Evolutionary conservation across 2,329 filamentous ascomycete species (phyloP).

Genomic region (Lanzia echinophila): DNA sequence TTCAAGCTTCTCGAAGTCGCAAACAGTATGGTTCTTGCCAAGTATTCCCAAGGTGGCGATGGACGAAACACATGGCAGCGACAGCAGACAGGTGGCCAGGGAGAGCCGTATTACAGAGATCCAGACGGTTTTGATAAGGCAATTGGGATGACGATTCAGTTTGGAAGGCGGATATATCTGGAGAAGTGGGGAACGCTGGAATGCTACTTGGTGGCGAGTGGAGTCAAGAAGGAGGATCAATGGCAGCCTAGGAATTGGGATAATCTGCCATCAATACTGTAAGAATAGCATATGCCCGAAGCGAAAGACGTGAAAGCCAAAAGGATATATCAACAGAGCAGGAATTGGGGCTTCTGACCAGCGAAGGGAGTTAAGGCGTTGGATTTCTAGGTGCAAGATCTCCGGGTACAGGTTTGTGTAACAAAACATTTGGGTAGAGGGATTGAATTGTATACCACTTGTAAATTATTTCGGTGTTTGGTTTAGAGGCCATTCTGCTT

Average conservation of each 20-base stretch:
- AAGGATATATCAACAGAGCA: no score
- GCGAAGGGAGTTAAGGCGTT: neutral
- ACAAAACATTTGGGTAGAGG: no score
- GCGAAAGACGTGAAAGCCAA: neutral
- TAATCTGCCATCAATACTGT: neutral
- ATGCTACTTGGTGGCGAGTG: constrained; percentile 35
- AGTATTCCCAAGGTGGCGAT: constrained; percentile 1
- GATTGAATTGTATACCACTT: neutral
- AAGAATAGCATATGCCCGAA: neutral
- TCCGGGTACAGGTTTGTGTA: no score
- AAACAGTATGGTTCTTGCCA: constrained; percentile 23
- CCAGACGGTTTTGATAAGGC: constrained; percentile 39
- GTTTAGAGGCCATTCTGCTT: neutral
- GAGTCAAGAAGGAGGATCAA: constrained; percentile 37
- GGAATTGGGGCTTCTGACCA: no score
- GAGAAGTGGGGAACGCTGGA: constrained; percentile 42
- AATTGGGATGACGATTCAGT: constrained; percentile 40
- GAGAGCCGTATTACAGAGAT: constrained; percentile 48
- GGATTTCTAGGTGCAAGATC: neutral
- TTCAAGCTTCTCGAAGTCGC: constrained; percentile 24
- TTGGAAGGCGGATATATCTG: constrained; percentile 35
- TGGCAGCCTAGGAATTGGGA: constrained; percentile 31
- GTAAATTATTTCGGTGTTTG: neutral
- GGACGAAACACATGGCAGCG: constrained; percentile 47
- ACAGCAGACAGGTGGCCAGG: constrained; percentile 44